Evolutionary conservation across 2,329 filamentous ascomycete genomes (phyloP), one percentile per base, ranked within the genome.

Genomic region (Paecilomyces dactylethromorphus): DNA sequence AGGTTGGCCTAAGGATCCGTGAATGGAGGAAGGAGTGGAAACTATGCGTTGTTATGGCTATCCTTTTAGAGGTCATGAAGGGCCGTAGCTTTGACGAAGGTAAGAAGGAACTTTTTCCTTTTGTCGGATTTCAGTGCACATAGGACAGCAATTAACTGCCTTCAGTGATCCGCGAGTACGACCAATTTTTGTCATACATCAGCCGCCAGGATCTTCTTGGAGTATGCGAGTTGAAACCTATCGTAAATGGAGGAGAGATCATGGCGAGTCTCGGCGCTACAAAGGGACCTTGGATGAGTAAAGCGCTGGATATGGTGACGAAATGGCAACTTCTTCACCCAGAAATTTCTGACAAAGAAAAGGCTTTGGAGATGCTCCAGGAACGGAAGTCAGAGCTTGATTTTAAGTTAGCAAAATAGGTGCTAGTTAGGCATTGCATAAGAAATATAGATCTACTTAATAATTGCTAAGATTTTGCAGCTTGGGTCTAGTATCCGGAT

Each of bases 301-400:
- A 82, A 53, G 92, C 92, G 3, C 77, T 96, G 53, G 88, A 95
- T 32, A 79, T 92, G 3, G 89, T 91, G 61, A 84, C 95, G 74
- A 86, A 87, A 61, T 97, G 92, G 92, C 94, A 97, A 74, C 82
- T 97, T 56, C 83, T 90, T 39, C 86, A 97, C 69, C 91, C 92
- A 0, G 80, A 80, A 3, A 79, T 78, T 59, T 84, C 81, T 3
- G 87, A 92, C 62, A 75, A 81, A 31, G 66, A 72, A 6, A 82
- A 78, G 2, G 87, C 82, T 1, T 75, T 91, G 56, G 81, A 86
- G 53, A 84, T 87, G 67, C 81, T 91, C 24, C 72, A 75, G 53
- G 71, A 67, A 57, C 79, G 76, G 62, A 80, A 76, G 60, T 71
- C 76, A 24, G 84, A 88, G 67, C 67, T 89, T 57, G 80, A 56